Base-by-base conservation (phyloP, 2,329 filamentous ascomycete genomes). In the Aureobasidium sp. region DNA sequence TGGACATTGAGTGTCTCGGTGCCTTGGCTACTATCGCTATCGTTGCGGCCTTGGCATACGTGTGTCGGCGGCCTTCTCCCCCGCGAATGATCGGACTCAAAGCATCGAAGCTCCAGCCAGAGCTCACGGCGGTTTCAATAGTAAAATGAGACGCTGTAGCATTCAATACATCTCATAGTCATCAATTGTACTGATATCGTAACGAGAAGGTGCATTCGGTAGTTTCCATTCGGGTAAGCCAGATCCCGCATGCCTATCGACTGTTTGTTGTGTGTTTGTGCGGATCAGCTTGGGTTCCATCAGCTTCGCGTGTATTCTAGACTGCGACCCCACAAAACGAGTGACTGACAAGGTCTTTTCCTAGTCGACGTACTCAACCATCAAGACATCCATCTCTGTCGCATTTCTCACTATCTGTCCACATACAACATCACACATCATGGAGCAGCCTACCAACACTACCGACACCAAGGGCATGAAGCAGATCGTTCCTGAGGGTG, bases 401-500 rank as follows among this genome's bases (percentile, higher is more conserved):
- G 66, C 47, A 55, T 62, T 64, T 51, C 53, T 63, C 56, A 55
- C 27, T 41, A 50, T 20, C 29, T 29, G n/a, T 26, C 8, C 36
- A 37, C n/a, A 34, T 6, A 23, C 39, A 53, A 5, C 10, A 53
- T 58, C 52, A 68, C 42, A 63, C 59, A 65, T 32, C 32, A 70
- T 70, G 69, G 70, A 68, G 66, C 68, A 70, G 63, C 70, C 70
- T 47, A 71, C 67, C 64, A 69, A 71, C 63, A 72, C 68, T 59
- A 72, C 69, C 66, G 69, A 71, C 60, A 69, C 69, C 60, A 71
- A 72, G 66, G 67, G 67, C 60, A 67, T 67, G 42, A 70, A 71
- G 65, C 68, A 70, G 63, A 70, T 75, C 64, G 71, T 70, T 23
- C 73, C 73, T 27, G 73, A 75, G 68, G 72, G 73, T 74, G 68